These are phyloP conservation scores for Alternaria sp. DNA, from an alignment of 2,329 filamentous ascomycete species.

Conservation along the genomic window DNA sequence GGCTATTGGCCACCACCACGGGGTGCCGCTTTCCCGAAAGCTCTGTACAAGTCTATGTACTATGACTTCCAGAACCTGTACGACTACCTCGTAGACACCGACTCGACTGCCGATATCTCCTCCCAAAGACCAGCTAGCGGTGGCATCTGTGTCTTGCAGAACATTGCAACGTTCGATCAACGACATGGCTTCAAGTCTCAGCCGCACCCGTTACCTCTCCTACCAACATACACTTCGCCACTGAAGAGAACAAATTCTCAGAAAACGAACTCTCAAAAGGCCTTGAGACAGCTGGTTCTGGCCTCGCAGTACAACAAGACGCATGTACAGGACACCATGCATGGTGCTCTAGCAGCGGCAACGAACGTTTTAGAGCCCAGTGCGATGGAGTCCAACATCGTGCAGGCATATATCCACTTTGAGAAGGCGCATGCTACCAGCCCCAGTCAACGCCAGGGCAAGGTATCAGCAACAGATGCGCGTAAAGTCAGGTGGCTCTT, in stretches of 20 bases:
- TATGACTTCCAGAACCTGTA: conserved; percentile 75
- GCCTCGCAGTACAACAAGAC: conserved; percentile 50
- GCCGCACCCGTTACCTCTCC: conserved; percentile 69
- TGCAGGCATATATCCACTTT: conserved; percentile 72
- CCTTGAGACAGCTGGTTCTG: conserved; percentile 45
- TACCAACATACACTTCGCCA: conserved; percentile 58
- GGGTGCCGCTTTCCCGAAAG: conserved; percentile 61
- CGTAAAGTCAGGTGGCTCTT: conserved; percentile 81
- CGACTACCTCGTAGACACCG: conserved; percentile 71
- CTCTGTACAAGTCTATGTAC: conserved; percentile 66
- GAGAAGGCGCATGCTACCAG: conserved; percentile 66
- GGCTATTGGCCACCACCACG: conserved; percentile 73
- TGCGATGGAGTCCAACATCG: conserved; percentile 58
- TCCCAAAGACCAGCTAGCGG: conserved; percentile 64
- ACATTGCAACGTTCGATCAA: conserved; percentile 69
- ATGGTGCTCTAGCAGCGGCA: conserved; percentile 60
- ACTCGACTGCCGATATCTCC: conserved; percentile 57
- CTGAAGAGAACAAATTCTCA: conserved; percentile 37
- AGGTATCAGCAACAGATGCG: conserved; percentile 67
- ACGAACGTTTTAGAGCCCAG: conserved; percentile 52
- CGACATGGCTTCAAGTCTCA: conserved; percentile 66
- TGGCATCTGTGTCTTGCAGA: conserved; percentile 73
- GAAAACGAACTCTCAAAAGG: conserved; percentile 40
- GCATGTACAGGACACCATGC: conserved; percentile 58
- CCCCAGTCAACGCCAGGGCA: conserved; percentile 61